phyloP scores from a whole-genome alignment of 129 eudicot genomes.

The Pseudognaphalium luteoalbum region DNA sequence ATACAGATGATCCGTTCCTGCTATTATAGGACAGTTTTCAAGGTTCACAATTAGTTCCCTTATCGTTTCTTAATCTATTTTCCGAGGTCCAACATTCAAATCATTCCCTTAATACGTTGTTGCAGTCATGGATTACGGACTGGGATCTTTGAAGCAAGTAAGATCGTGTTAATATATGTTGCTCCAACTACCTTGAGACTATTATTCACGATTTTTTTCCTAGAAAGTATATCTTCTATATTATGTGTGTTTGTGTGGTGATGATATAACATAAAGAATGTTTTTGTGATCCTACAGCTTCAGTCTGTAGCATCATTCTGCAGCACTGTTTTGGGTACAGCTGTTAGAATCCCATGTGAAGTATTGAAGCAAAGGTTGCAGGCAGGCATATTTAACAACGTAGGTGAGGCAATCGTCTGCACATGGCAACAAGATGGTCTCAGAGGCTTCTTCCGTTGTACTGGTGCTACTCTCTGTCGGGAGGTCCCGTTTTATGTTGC shows the following conservation, averaged over 20 bases:
- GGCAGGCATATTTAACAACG: slow-evolving; percentile 80
- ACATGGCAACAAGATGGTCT: slow-evolving; percentile 96
- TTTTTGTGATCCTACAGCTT: slow-evolving; percentile 46
- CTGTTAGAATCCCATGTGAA: slow-evolving; percentile 82
- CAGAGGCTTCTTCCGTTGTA: slow-evolving; percentile 92
- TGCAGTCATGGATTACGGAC: slow-evolving; percentile 86
- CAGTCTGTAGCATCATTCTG: slow-evolving; percentile 86
- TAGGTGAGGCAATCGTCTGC: slow-evolving; percentile 73
- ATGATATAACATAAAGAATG: neutral
- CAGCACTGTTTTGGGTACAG: slow-evolving; percentile 86
- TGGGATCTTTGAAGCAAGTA: slow-evolving; percentile 80
- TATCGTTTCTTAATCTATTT: neutral
- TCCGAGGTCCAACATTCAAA: too few relatives aligned
- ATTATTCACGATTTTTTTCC: neutral
- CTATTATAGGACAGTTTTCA: slow-evolving; percentile 89
- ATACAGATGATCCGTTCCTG: slow-evolving; percentile 85
- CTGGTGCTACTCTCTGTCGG: slow-evolving; percentile 88
- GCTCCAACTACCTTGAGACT: slow-evolving; percentile 28
- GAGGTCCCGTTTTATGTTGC: slow-evolving; percentile 95
- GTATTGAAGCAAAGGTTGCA: too few relatives aligned
- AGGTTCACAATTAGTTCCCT: slow-evolving; percentile 43
- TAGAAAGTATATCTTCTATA: neutral
- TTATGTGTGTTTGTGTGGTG: neutral
- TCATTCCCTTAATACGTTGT: too few relatives aligned
- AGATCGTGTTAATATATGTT: slow-evolving; percentile 60